Base-by-base conservation (phyloP, 352 stramenopile species). In the Stephanocyclus meneghinianus region DNA sequence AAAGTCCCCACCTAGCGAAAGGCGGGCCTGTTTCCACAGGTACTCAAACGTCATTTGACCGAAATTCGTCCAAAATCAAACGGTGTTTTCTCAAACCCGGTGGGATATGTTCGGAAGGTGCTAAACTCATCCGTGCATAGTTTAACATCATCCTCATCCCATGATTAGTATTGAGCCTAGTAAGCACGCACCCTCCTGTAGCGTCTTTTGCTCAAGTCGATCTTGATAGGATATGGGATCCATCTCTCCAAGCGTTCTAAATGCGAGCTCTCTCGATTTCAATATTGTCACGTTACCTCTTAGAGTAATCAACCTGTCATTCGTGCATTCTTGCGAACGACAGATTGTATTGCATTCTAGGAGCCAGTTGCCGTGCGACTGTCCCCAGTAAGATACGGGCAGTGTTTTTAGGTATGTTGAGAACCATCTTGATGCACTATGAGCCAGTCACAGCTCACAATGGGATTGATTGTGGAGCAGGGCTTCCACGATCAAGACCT, bases 211-310 rank as follows among this genome's bases (percentile, higher is more conserved):
- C 79, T 86, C 88, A 2, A 91, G 37, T 16, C 78, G 73, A 83
- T 91, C 87, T 68, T 91, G 82, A 37, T n/a, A n/a, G n/a, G n/a
- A n/a, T n/a, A 89, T 87, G 9, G 87, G 87, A 74, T 91, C 87
- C 84, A 91, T 90, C 68, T 91, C 87, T 16, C 84, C 87, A 45
- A 91, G 70, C 7, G 78, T 88, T 10, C 75, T 72, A 13, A 91
- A 84, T 0, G 89, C 78, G 15, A 91, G 68, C 80, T 91, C 64
- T 42, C 87, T 66, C 68, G 88, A 86, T 62, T 61, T 76, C 56
- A 91, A 66, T n/a, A n/a, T n/a, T n/a, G n/a, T n/a, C n/a, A n/a
- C n/a, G n/a, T n/a, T n/a, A n/a, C n/a, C n/a, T n/a, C n/a, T n/a
- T n/a, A n/a, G n/a, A n/a, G n/a, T n/a, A n/a, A n/a, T n/a, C n/a